Evolutionary conservation across 1,284 basidiomycete genomes (phyloP).

Genomic region (Puccinia horiana): DNA sequence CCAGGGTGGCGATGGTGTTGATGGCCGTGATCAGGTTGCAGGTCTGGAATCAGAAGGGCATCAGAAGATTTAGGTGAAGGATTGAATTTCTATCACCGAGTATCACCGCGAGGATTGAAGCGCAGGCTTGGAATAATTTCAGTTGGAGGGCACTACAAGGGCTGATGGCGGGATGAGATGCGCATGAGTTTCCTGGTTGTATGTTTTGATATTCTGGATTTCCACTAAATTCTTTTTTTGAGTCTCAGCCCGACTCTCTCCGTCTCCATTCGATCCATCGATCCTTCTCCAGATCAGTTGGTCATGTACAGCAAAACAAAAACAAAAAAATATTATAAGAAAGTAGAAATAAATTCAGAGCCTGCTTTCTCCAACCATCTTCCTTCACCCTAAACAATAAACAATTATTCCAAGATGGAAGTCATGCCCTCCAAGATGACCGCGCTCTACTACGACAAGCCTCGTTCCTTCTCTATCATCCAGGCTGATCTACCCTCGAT

Average conservation of each 20-base stretch:
- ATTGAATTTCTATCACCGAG: conserved; percentile 16
- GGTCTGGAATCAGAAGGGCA: too few relatives aligned
- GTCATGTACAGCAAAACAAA: too few relatives aligned
- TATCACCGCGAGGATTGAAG: neutral
- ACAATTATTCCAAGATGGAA: neutral
- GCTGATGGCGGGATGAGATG: neutral
- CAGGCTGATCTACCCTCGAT: conserved; percentile 68
- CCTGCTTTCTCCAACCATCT: neutral
- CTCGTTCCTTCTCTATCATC: conserved; percentile 68
- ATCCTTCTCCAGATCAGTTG: neutral
- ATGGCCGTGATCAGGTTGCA: too few relatives aligned
- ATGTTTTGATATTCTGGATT: too few relatives aligned
- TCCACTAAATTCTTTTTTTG: too few relatives aligned
- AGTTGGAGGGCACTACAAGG: neutral
- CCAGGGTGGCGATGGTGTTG: too few relatives aligned
- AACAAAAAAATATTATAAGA: too few relatives aligned
- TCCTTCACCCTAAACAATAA: neutral
- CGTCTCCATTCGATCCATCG: too few relatives aligned
- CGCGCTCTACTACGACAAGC: conserved; percentile 59
- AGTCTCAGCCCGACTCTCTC: too few relatives aligned
- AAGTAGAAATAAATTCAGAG: neutral
- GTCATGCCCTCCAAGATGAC: conserved; percentile 41
- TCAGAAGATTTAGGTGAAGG: too few relatives aligned
- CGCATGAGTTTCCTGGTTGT: neutral
- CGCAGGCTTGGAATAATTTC: neutral